Evolutionary conservation across 257 asterid genomes (phyloP), one percentile per base, ranked within the genome.

Genomic region (Cordia subcordata): DNA sequence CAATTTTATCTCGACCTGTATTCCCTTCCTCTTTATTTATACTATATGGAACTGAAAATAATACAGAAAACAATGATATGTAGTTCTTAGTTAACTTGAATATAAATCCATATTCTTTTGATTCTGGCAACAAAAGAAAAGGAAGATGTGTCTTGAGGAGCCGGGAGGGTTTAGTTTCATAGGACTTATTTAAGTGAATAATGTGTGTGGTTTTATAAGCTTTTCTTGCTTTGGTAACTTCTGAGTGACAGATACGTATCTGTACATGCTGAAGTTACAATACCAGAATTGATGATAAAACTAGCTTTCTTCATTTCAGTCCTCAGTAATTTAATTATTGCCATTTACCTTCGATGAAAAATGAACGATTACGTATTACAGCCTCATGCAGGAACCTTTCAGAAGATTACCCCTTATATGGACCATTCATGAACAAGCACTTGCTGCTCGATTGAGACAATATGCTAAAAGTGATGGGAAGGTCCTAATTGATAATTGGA

Each of bases 381-480:
- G 99, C 76, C 85, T 93, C 57, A 81, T 81, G 94, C 96, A 86
- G 96, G 99, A 87, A 56, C 99, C 99, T 65, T 93, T 87, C 76
- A 83, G 68, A 76, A 74, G 71, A 59, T 77, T 85, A 49, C 96
- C 96, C 66, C 72, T 93, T 54, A 77, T 87, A 63, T 93, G 99
- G 99, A 87, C 95, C 49, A 79, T 93, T 67, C 95, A 89, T 57
- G 97, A 93, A 73, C 77, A 80, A 63, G 60, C 71, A 20, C 95
- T 89, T 55, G 89, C 86, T 27, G 35, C 49, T 61, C 88, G 81
- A 58, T 67, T 86, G 83, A 77, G 83, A 58, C 81, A 81, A 18
- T 75, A 87, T 72, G 70, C 63, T 65, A 72, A 82, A 22, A 79
- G 68, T 69, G 92, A 86, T 27, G 80, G 79, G 68, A 77, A 5